phyloP scores from a whole-genome alignment of 2,329 filamentous ascomycete species.

The Diaporthe helianthi region DNA sequence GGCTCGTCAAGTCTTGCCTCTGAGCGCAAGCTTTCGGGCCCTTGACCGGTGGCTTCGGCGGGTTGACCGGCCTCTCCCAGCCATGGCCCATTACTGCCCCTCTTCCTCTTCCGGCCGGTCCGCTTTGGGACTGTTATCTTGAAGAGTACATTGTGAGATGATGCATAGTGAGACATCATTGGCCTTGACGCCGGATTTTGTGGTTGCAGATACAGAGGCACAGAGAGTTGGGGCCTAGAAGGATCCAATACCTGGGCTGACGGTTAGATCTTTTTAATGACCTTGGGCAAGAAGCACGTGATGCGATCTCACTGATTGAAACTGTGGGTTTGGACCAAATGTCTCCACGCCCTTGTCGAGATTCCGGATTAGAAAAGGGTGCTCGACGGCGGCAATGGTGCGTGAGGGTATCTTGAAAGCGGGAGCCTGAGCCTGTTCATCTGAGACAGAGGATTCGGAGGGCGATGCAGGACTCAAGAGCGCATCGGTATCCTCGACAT shows the following conservation, averaged over 20 bases:
- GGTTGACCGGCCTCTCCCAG: slow-evolving; percentile 50
- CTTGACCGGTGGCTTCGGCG: slow-evolving; percentile 29
- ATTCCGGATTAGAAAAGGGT: slow-evolving; percentile 50
- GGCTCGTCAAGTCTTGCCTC: slow-evolving; percentile 57
- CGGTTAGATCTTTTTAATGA: slow-evolving; percentile 15
- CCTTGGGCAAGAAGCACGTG: background rate
- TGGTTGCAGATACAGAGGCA: slow-evolving; percentile 79
- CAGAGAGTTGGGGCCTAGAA: slow-evolving; percentile 52
- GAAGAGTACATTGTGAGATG: slow-evolving; percentile 83
- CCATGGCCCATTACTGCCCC: slow-evolving; percentile 75
- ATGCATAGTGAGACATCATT: slow-evolving; percentile 76
- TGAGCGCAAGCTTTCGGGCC: slow-evolving; percentile 12
- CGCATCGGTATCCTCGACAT: slow-evolving; percentile 27
- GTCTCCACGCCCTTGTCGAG: slow-evolving; percentile 51
- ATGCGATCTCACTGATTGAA: slow-evolving; percentile 44
- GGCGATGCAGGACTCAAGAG: slow-evolving; percentile 11
- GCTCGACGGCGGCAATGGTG: slow-evolving; percentile 52
- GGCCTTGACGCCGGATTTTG: slow-evolving; percentile 81
- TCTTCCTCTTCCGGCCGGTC: slow-evolving; percentile 85
- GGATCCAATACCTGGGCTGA: slow-evolving; percentile 54
- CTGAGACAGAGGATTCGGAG: slow-evolving; percentile 12
- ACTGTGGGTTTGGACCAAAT: slow-evolving; percentile 49
- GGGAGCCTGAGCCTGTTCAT: slow-evolving; percentile 42
- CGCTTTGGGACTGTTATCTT: slow-evolving; percentile 86
- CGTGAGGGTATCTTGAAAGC: slow-evolving; percentile 47